Evolutionary conservation across 345 rosid genomes (phyloP).

Genomic region (Pistacia integerrima): DNA sequence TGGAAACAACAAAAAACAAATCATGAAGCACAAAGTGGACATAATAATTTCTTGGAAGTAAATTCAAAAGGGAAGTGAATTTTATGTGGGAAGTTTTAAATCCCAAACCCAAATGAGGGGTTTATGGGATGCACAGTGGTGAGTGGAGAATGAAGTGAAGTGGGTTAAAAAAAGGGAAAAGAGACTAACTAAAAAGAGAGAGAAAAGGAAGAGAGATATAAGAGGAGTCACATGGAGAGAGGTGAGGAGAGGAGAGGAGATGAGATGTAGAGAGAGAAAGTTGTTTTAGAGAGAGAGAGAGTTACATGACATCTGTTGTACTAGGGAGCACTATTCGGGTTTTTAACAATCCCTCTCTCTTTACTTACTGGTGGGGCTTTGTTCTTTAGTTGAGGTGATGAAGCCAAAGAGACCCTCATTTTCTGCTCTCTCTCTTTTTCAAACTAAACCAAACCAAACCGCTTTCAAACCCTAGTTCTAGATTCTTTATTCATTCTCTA

Average conservation of each 20-base stretch:
- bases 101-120: neutral
- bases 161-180: neutral
- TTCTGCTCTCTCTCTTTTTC: neutral
- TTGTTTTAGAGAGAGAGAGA: conserved; percentile 13
- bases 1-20: neutral
- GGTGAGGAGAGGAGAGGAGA: neutral
- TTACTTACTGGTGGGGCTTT: neutral
- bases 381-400: conserved; percentile 1
- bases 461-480: conserved; percentile 16
- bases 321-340: conserved; percentile 21
- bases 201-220: neutral
- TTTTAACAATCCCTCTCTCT: conserved; percentile 18
- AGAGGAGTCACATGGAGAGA: conserved; percentile 10
- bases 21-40: neutral
- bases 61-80: neutral
- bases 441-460: too few species aligned
- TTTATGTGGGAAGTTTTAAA: neutral
- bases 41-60: neutral
- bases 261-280: conserved; percentile 1
- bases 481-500: neutral
- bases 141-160: neutral
- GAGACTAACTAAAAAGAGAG: neutral
- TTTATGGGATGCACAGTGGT: neutral
- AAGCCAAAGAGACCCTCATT: conserved; percentile 3
- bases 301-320: conserved; percentile 19